Evolutionary conservation across 2,329 filamentous ascomycete species (phyloP), one percentile per base, ranked within the genome.

Genomic region (Colletotrichum sp.): DNA sequence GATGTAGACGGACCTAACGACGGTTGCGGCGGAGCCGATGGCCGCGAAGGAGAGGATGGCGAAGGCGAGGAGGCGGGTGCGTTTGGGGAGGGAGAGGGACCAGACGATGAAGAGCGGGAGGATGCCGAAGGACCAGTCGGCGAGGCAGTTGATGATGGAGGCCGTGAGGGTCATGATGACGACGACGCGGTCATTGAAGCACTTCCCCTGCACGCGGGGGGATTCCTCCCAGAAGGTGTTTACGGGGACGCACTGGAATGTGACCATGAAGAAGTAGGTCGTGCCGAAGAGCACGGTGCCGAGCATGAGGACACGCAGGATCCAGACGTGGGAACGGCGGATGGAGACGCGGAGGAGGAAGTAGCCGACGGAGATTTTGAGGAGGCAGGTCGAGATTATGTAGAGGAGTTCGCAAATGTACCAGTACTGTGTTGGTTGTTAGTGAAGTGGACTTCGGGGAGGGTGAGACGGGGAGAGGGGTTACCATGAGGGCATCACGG

Each of bases 331-430:
- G 48, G 64, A 21, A n/a, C 79, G 80, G 18, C 80, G 79, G 73
- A 83, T 79, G 15, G 85, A 83, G 67, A 88, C 83, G 69, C 86
- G 86, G 16, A 87, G 81, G 32, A 88, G 81, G 70, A 87, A 86
- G 73, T 80, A 83, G 18, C 83, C 84, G 75, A 88, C 86, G 28
- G 86, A 87, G 15, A 87, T 79, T 73, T 88, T 88, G 68, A 77
- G 76, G 26, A 77, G 76, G 30, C 76, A 77, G 70, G 82, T 83
- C 2, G 80, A 79, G 12, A 86, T 70, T 28, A 87, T 83, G 73
- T 87, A 87, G 32, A 85, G 80, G 1, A 84, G 81, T 71, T 87
- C 85, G 66, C 85, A 86, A n/a, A 83, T 82, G 83, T 85, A 87
- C 81, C 83, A 83, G 78, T 80, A 83, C 80, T 83, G 32, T 3